Base-by-base conservation (phyloP, 2,329 filamentous ascomycete genomes). In the Plectosphaerella plurivora region DNA sequence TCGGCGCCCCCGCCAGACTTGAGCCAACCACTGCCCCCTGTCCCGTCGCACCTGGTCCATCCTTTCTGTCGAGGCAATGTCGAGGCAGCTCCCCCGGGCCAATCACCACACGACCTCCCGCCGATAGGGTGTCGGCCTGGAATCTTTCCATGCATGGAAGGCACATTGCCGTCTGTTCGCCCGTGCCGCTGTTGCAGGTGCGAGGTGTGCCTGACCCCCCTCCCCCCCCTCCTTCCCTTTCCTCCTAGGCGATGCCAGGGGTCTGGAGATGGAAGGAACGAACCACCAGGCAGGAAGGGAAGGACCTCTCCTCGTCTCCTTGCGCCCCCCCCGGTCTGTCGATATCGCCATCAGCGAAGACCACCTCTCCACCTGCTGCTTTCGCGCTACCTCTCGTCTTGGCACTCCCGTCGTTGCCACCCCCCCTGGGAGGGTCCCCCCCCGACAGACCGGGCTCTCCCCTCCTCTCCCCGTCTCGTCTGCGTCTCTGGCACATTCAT, bases 141-240 rank as follows among this genome's bases (percentile, higher is more conserved):
- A 49, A 49, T 49, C 35, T 36, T 49, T 49, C 47, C 36, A 49
- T 49, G 47, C 47, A 49, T 49, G 47, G 47, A 49, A 49, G 47
- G 47, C 24, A 33, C 28, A 33, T 33, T 33, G 28, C 28, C 28
- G 28, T 33, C 28, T 33, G 28, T 33, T 33, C 28, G 28, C 28
- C 28, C 28, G 28, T 33, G 28, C 28, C 28, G 28, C 25, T 33
- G 28, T 33, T 33, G 28, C 28, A 33, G 28, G 28, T 33, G 28
- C 8, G 28, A 9, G 8, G 11, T 9, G 4, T 33, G 11, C 28
- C 28, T 33, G 28, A 33, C 28, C 28, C 28, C 28, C 28, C 25
- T 28, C 25, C 25, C 9, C 11, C 28, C 28, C 28, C 11, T 33
- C 28, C 22, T 22, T 22, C 22, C 22, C 22, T 22, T 22, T 22